A percentile compares a stretch with the other conserved stretches of the same genome.
These are phyloP conservation scores for Moelleriella libera DNA, from an alignment of 2,329 filamentous ascomycete genomes.

Conservation along the genomic window DNA sequence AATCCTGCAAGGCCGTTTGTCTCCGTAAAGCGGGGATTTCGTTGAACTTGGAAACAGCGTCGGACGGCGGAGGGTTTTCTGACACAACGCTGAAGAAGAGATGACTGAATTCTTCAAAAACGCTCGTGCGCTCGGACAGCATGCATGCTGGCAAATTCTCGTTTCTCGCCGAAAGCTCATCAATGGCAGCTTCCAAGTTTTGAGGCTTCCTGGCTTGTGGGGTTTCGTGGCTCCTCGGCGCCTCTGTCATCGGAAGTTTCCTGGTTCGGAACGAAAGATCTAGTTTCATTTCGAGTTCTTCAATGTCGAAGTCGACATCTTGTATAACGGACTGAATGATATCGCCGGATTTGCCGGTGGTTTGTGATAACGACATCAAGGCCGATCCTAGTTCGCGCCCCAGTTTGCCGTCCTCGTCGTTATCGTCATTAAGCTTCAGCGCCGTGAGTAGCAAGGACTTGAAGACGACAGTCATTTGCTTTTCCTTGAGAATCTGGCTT, in stretches of 20 bases:
- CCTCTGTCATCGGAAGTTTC: constrained; percentile 38
- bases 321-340: constrained; percentile 55
- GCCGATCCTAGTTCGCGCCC: constrained; percentile 51
- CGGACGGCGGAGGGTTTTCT: constrained; percentile 22
- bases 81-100: constrained; percentile 41
- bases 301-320: constrained; percentile 56
- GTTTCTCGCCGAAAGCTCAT: constrained; percentile 21
- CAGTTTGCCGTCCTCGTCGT: constrained; percentile 38
- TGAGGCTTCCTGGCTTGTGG: constrained; percentile 15
- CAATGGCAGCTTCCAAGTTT: constrained; percentile 24
- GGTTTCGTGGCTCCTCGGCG: constrained; percentile 14
- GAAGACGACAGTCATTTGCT: constrained; percentile 50
- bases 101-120: constrained; percentile 45
- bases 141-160: constrained; percentile 36
- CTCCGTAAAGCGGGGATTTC: constrained; percentile 38
- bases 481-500: constrained; percentile 44
- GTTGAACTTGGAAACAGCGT: constrained; percentile 36
- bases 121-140: constrained; percentile 29
- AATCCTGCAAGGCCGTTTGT: constrained; percentile 38
- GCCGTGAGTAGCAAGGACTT: constrained; percentile 49
- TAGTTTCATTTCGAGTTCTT: constrained; percentile 60
- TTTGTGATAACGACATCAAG: constrained; percentile 52
- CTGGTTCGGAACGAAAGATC: constrained; percentile 52
- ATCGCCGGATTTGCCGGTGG: constrained; percentile 40
- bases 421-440: constrained; percentile 39